Percentiles rank a stretch among this genome's conserved stretches.
These are phyloP conservation scores for Neurospora discreta DNA, from an alignment of 495 filamentous ascomycete genomes.

Conservation along the genomic window DNA sequence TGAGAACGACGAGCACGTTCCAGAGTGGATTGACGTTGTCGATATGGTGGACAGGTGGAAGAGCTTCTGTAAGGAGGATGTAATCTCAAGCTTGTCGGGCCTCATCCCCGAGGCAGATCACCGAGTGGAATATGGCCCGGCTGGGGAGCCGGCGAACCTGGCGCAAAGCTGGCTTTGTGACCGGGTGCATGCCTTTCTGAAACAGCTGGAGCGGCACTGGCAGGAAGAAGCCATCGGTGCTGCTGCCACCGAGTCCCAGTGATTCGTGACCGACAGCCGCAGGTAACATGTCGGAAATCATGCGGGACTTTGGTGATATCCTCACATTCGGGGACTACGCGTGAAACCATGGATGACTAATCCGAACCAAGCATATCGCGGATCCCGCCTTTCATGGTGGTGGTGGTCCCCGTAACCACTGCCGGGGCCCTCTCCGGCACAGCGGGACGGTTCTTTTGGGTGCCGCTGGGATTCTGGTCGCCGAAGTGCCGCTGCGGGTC, in stretches of 20 bases:
- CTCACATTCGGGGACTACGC: neutral
- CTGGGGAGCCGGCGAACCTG: neutral
- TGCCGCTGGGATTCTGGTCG: neutral
- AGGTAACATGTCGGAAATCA: neutral
- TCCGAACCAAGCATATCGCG: neutral
- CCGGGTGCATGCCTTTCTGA: constrained; percentile 27
- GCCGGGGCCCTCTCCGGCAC: neutral
- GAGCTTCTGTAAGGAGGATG: constrained; percentile 20
- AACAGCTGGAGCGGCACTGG: constrained; percentile 1
- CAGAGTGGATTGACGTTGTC: constrained; percentile 49
- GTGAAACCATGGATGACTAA: neutral
- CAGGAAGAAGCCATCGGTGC: neutral
- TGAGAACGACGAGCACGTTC: constrained; percentile 62
- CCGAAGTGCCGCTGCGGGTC: neutral
- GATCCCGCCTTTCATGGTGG: neutral
- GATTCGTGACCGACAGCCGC: neutral
- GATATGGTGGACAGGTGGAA: constrained; percentile 54
- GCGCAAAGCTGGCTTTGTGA: constrained; percentile 28
- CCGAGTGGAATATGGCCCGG: constrained; percentile 21
- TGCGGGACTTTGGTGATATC: neutral
- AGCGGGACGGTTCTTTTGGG: neutral
- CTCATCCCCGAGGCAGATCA: constrained; percentile 34
- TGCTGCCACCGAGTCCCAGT: neutral
- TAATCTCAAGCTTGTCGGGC: constrained; percentile 29
- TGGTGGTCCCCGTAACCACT: neutral